Conservation (phyloP, 2,329 filamentous ascomycete genomes). For the Neodidymelliopsis sp. region DNA sequence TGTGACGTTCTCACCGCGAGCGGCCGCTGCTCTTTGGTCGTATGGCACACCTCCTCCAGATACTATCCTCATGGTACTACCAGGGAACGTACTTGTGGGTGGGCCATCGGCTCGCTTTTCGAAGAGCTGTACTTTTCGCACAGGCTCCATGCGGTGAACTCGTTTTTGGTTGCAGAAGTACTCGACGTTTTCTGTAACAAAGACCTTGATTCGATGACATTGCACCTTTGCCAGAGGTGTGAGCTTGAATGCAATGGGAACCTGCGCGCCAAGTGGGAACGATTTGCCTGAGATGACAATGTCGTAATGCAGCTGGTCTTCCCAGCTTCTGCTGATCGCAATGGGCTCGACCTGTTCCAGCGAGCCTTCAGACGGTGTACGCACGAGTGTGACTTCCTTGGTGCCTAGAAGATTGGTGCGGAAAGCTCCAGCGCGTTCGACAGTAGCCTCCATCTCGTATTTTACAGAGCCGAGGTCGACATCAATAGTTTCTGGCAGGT, state of each 20-base stretch:
- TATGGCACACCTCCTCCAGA: conserved; percentile 82
- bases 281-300: conserved; percentile 97
- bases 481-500: conserved; percentile 82
- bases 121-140: conserved; percentile 83
- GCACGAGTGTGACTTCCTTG: conserved; percentile 83
- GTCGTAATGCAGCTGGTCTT: conserved; percentile 93
- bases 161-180: conserved; percentile 88
- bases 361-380: conserved; percentile 85
- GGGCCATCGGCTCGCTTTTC: conserved; percentile 86
- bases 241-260: conserved; percentile 93
- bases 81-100: conserved; percentile 74
- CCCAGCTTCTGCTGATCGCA: conserved; percentile 91
- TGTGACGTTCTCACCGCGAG: conserved; percentile 62
- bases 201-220: conserved; percentile 90
- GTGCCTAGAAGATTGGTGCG: conserved; percentile 83
- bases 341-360: conserved; percentile 92
- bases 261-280: conserved; percentile 84
- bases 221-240: conserved; percentile 93
- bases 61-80: conserved; percentile 77
- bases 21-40: conserved; percentile 64
- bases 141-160: conserved; percentile 83
- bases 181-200: conserved; percentile 87
- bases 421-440: conserved; percentile 89
- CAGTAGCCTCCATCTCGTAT: conserved; percentile 84
- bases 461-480: conserved; percentile 86